Base-by-base conservation (phyloP, 2,329 filamentous ascomycete genomes). In the Botryotinia calthae region DNA sequence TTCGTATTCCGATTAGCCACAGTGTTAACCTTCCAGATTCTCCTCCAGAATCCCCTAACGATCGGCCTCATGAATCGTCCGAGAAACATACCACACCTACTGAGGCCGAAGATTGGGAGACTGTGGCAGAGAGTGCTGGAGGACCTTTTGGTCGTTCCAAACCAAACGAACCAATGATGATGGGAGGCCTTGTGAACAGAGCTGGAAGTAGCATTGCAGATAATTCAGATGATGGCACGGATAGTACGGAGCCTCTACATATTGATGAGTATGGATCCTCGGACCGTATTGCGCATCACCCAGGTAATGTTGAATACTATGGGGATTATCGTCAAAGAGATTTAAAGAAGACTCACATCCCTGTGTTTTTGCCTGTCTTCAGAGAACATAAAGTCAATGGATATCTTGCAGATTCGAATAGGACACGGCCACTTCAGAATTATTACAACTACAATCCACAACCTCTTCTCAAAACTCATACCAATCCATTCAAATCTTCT, bases 31-130 rank as follows among this genome's bases (percentile, higher is more conserved):
- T 76, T 44, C 65, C 74, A 14, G 73, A 75, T 56, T 75, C 75
- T 25, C 76, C 74, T 56, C 75, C 76, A n/a, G 73, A 74, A 37
- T 75, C 75, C 8, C 75, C 72, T 48, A 18, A 44, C 20, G 62
- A 69, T 62, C 59, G 44, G 46, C 56, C 48, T 20, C 37, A 70
- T 56, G 58, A 65, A 42, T 54, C 25, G n/a, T 64, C 68, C 31
- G 44, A 40, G 48, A 64, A 63, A 63, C 58, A 40, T 40, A 40
- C 22, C 25, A 59, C 62, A 9, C 48, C 54, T 14, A 73, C 64
- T 9, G 70, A 74, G 44, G 76, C 77, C 66, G 75, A 78, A 63
- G 79, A 81, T 69, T 81, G 80, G 80, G 78, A 80, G 67, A 81
- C 80, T 8, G 76, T 81, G 22, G 77, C 73, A 37, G 77, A 79